A percentile compares a stretch with the other conserved stretches of the same genome.
phyloP scores from a whole-genome alignment of 2,329 filamentous ascomycete species.

The Fusarium haematococcum region DNA sequence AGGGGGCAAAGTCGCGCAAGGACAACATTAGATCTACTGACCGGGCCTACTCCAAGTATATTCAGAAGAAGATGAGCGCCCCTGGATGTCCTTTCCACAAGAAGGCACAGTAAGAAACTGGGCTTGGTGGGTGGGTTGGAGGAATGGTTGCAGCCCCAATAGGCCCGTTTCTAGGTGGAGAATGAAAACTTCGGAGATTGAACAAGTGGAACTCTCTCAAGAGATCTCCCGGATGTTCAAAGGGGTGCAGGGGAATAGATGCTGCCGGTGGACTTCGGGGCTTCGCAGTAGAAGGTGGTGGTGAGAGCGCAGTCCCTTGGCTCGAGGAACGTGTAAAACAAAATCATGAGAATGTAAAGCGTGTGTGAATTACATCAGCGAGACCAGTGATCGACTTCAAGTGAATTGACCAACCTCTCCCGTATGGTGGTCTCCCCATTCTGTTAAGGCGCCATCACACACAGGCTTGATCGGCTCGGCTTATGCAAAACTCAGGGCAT shows the following conservation, averaged over 20 bases:
- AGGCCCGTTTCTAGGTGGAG: not conserved
- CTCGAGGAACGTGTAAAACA: not conserved
- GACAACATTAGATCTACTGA: not conserved
- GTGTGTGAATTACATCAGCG: not conserved
- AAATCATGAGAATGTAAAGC: not conserved
- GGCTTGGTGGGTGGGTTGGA: not conserved
- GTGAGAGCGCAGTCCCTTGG: not conserved
- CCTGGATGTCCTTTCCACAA: conserved; percentile 6
- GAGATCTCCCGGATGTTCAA: not conserved
- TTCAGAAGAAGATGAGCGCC: not conserved
- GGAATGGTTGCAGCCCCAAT: not conserved
- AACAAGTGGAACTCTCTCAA: not conserved
- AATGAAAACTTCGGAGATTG: not conserved
- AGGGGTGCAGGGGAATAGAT: not conserved
- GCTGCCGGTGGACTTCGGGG: not conserved
- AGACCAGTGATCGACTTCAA: not conserved
- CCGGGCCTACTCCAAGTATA: not conserved
- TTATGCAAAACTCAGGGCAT: not conserved
- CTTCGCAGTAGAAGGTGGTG: not conserved
- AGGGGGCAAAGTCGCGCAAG: not conserved
- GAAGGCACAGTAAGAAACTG: not conserved
- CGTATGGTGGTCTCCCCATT: not conserved
- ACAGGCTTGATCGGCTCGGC: not conserved
- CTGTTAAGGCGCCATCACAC: not conserved
- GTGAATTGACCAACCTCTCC: not conserved